Conservation (phyloP, 2,329 filamentous ascomycete genomes). For the Plenodomus tracheiphilus region DNA sequence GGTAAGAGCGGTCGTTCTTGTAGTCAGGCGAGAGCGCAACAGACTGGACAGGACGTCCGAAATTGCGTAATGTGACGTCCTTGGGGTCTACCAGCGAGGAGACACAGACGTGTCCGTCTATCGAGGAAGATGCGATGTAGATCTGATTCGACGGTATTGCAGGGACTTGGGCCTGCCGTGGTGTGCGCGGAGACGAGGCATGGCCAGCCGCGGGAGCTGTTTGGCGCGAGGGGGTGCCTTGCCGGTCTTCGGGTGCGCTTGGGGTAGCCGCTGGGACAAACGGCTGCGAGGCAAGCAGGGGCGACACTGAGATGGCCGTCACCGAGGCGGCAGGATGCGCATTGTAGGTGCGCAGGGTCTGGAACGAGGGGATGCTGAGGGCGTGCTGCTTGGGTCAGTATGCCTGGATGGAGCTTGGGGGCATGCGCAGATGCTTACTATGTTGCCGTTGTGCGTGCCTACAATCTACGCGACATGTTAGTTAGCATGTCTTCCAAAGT, state of each 20-base stretch:
- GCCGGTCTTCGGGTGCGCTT: slow-evolving; percentile 27
- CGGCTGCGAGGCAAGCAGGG: slow-evolving; percentile 66
- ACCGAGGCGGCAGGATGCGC: slow-evolving; percentile 85
- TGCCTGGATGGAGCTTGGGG: background rate
- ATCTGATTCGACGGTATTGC: slow-evolving; percentile 86
- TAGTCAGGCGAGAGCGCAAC: slow-evolving; percentile 95
- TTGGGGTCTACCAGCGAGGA: slow-evolving; percentile 84
- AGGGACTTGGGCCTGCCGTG: slow-evolving; percentile 64
- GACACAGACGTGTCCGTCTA: slow-evolving; percentile 94
- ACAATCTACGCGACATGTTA: slow-evolving; percentile 65
- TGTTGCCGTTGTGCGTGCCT: slow-evolving; percentile 95
- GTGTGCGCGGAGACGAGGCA: slow-evolving; percentile 55
- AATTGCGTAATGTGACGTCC: slow-evolving; percentile 90
- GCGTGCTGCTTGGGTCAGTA: slow-evolving; percentile 66
- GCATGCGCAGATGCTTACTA: slow-evolving; percentile 62
- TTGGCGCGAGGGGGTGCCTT: slow-evolving; percentile 48
- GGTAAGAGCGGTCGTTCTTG: slow-evolving; percentile 82
- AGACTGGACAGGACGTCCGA: slow-evolving; percentile 87
- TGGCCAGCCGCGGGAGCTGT: slow-evolving; percentile 30
- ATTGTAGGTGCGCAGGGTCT: slow-evolving; percentile 82
- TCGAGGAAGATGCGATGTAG: slow-evolving; percentile 88
- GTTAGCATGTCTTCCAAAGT: slow-evolving; percentile 64
- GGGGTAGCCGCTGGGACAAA: slow-evolving; percentile 29
- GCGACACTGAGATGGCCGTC: slow-evolving; percentile 87
- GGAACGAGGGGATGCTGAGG: slow-evolving; percentile 78